Evolutionary conservation across 225 moss, liverwort and hornwort genomes (phyloP).

Genomic region (Pseudoscleropodium purum): DNA sequence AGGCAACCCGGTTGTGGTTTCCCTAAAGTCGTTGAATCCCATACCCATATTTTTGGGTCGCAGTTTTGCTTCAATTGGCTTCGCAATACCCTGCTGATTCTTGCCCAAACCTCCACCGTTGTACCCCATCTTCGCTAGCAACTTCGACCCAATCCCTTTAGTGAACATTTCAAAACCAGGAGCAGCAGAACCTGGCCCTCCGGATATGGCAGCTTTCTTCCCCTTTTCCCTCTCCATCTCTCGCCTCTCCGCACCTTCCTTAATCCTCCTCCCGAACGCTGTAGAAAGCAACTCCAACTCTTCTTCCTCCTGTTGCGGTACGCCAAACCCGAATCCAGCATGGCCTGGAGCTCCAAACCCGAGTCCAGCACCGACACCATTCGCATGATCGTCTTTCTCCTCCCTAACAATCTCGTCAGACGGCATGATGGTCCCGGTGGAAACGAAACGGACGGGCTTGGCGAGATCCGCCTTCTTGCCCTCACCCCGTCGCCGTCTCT

Average conservation of each 20-base stretch:
- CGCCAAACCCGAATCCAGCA: slow-evolving; percentile 24
- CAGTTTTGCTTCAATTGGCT: too few relatives aligned
- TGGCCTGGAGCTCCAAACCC: slow-evolving; percentile 20
- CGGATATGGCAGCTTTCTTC: slow-evolving; percentile 41
- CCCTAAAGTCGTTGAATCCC: too few relatives aligned
- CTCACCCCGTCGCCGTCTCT: slow-evolving; percentile 55
- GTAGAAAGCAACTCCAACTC: slow-evolving; percentile 73
- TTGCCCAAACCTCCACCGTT: too few relatives aligned
- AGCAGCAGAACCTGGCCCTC: too few relatives aligned
- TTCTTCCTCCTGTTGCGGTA: slow-evolving; percentile 23
- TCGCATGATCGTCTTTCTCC: slow-evolving; percentile 28
- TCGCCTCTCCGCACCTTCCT: slow-evolving; percentile 71
- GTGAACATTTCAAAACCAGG: too few relatives aligned
- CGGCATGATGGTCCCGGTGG: slow-evolving; percentile 52
- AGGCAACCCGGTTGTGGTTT: too few relatives aligned
- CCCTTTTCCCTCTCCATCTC: slow-evolving; percentile 67
- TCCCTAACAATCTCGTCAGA: slow-evolving; percentile 34
- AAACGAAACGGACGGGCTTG: slow-evolving; percentile 68
- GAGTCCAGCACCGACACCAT: slow-evolving; percentile 20
- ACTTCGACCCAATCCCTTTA: too few relatives aligned
- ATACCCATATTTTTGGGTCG: too few relatives aligned
- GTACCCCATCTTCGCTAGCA: too few relatives aligned
- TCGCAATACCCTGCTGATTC: too few relatives aligned
- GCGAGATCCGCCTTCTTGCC: slow-evolving; percentile 54
- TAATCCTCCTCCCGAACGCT: slow-evolving; percentile 78